Evolutionary conservation across 2,329 filamentous ascomycete species (phyloP), one percentile per base, ranked within the genome.

Genomic region (Zelopaecilomyces penicillatus): DNA sequence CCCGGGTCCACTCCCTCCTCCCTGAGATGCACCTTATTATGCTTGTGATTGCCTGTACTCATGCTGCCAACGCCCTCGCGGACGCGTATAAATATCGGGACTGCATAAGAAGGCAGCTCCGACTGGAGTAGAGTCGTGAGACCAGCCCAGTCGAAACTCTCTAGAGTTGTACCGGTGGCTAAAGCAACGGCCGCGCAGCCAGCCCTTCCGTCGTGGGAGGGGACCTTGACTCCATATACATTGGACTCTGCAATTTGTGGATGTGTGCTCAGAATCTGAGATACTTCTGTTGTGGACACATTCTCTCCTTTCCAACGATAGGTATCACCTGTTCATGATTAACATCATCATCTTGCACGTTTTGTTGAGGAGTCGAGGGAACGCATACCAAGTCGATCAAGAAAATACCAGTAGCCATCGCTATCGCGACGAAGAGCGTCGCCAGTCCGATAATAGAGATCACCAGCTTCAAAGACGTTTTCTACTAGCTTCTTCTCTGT

Each of bases 281-380:
- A 71, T 1, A 87, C 83, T 61, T 87, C 83, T 8, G 80, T 67
- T 35, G 80, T 83, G 8, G 75, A 79, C 35, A 83, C 78, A 52
- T 84, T 83, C 62, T 83, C 80, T 42, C 76, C 76, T 61, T 86
- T 87, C 83, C 83, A 87, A 30, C 84, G 73, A 63, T 82, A 88
- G 0, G 84, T 87, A 59, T 88, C 84, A 12, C 33, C 32, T 39
- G 34, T 12, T 27, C 37, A 26, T 30, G 57, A 29, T 28, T 5
- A 30, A 29, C 12, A 32, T 6, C 7, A 2, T 6, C 5, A n/a
- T 12, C 6, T 8, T 27, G 40, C 5, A 6, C 4, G 19, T 7
- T 7, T 30, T 7, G 5, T 5, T 7, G 9, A 2, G 11, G 32
- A 9, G 37, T 4, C 30, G 3, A 5, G 3, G 9, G n/a, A 8